phyloP scores from a whole-genome alignment of 257 asterid species.

The Lycium barbarum region DNA sequence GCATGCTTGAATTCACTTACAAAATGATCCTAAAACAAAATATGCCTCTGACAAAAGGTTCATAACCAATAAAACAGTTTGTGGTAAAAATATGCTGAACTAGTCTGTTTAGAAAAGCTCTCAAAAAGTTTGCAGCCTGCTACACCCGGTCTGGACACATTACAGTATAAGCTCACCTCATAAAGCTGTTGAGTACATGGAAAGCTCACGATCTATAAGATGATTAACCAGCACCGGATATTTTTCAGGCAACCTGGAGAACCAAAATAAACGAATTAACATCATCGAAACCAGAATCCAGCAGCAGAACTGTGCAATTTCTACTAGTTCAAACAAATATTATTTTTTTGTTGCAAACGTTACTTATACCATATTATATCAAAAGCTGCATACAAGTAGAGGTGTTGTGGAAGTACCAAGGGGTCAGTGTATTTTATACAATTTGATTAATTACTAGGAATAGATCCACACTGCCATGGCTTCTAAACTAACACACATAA shows the following conservation, averaged over 20 bases:
- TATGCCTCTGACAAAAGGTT: no score
- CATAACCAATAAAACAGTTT: no score
- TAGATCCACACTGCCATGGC: neutral
- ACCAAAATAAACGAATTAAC: neutral
- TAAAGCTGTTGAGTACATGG: neutral
- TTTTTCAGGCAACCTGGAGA: neutral
- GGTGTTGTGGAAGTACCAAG: no score
- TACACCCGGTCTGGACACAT: neutral
- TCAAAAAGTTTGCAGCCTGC: neutral
- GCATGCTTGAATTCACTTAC: no score
- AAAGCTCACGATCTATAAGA: neutral
- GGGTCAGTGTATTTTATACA: no score
- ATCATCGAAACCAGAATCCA: neutral
- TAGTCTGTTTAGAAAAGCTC: neutral
- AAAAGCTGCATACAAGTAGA: no score
- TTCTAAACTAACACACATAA: neutral
- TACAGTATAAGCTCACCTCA: neutral
- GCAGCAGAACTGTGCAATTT: neutral
- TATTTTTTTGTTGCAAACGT: no score
- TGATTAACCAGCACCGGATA: neutral
- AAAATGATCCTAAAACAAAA: neutral
- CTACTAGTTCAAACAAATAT: no score
- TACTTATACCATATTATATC: no score
- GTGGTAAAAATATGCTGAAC: neutral
- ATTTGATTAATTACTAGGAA: no score